Base-by-base conservation (phyloP, 352 stramenopile genomes). In the Phytopythium delawarense region DNA sequence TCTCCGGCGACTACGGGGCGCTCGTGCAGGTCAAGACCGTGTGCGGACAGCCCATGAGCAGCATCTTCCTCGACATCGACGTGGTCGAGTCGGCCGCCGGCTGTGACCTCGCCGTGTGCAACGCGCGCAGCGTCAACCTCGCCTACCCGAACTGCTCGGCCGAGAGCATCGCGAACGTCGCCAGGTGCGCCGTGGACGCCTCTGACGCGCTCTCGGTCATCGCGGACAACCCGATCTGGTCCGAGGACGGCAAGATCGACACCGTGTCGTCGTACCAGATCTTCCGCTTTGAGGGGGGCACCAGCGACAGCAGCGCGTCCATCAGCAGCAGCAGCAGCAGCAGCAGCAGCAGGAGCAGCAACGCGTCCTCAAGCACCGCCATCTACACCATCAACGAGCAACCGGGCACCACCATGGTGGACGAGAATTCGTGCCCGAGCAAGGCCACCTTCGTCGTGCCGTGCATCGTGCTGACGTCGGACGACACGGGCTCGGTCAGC, bases 351-450 rank as follows among this genome's bases (percentile, higher is more conserved):
- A 28, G n/a, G 20, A 48, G 52, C 23, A 46, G 16, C 12, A 59
- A 28, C 52, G 1, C 39, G 39, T 48, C 52, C 20, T 34, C 16
- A 7, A 49, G 13, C 6, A 34, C 35, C 18, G 32, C 44, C 30
- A 5, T 63, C 23, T 66, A 62, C 46, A 59, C 54, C 7, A 63
- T 70, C 46, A 54, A 63, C 30, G 54, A 70, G 45, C 59, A 61
- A 23, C 35, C 52, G 28, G 39, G 21, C 12, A n/a, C 61, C 7
- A 32, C 12, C 30, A 52, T 63, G 28, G 44, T 44, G 25, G 25
- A 28, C 3, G 53, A 48, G 4, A 25, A 21, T n/a, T 25, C 18
- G 16, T 70, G 64, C 35, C 64, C 64, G 0, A 32, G n/a, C 21
- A 39, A 70, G 20, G 46, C 58, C 25, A 58, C 51, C 25, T 66